phyloP scores from a whole-genome alignment of 2,329 filamentous ascomycete genomes.

The Cercospora nicotianae region DNA sequence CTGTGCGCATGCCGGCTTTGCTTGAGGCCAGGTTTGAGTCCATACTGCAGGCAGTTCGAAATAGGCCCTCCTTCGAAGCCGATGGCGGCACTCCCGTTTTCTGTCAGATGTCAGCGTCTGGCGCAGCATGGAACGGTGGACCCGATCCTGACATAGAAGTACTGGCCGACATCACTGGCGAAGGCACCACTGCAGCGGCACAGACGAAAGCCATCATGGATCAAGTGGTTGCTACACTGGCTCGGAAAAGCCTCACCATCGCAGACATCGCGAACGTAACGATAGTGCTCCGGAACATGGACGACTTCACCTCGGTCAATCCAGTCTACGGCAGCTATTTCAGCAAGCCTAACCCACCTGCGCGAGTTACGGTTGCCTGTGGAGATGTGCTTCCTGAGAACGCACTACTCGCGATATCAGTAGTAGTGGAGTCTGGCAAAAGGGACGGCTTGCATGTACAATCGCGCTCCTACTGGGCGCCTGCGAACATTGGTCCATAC shows the following conservation, averaged over 20 bases:
- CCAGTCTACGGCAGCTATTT: constrained; percentile 74
- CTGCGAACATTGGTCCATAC: constrained; percentile 95
- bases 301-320: constrained; percentile 75
- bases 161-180: constrained; percentile 34
- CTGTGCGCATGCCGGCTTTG: constrained; percentile 58
- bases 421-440: constrained; percentile 40
- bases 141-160: constrained; percentile 4
- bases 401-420: constrained; percentile 61
- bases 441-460: constrained; percentile 76
- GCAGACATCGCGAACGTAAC: constrained; percentile 47
- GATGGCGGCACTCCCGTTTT: background rate
- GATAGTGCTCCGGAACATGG: constrained; percentile 75
- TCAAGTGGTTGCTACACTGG: constrained; percentile 28
- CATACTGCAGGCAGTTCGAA: constrained; percentile 35
- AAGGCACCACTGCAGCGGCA: constrained; percentile 42
- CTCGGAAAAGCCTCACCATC: constrained; percentile 28
- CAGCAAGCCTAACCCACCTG: constrained; percentile 74
- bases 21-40: constrained; percentile 64
- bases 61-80: background rate
- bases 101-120: background rate
- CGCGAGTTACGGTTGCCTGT: constrained; percentile 79
- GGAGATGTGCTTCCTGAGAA: constrained; percentile 64
- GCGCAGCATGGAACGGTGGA: background rate
- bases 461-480: constrained; percentile 93
- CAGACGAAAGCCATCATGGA: constrained; percentile 46